These are phyloP conservation scores for Trametes maxima DNA, from an alignment of 768 basidiomycete genomes.

Conservation along the genomic window DNA sequence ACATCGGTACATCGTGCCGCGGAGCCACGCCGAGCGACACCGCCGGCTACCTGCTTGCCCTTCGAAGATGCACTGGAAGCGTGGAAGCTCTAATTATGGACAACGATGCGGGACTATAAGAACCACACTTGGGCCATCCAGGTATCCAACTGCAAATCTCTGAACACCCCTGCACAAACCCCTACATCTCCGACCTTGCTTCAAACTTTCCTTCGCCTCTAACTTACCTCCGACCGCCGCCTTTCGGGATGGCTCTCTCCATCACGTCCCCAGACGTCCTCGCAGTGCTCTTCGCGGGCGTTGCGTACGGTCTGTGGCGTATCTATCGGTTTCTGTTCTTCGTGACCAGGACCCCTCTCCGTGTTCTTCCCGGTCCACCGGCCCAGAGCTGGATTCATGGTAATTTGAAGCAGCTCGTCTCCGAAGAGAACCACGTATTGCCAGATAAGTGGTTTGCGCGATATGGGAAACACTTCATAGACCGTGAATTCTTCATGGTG, in stretches of 20 bases:
- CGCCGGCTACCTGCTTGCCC: too few species aligned
- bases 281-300: not conserved
- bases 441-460: constrained; percentile 45
- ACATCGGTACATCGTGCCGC: too few species aligned
- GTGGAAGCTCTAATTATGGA: too few species aligned
- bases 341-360: constrained; percentile 41
- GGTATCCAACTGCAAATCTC: too few species aligned
- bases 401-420: constrained; percentile 47
- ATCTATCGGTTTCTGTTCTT: not conserved
- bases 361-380: constrained; percentile 52
- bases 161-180: too few species aligned
- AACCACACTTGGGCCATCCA: too few species aligned
- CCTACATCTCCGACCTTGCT: too few species aligned
- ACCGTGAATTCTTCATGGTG: constrained; percentile 47
- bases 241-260: not conserved
- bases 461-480: constrained; percentile 50
- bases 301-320: not conserved
- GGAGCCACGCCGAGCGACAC: too few species aligned
- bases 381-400: constrained; percentile 50
- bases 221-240: not conserved
- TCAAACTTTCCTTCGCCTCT: too few species aligned
- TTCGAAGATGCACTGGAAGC: too few species aligned
- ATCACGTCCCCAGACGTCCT: not conserved
- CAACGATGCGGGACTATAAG: too few species aligned
- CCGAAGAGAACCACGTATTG: constrained; percentile 42